Base-by-base conservation (phyloP, 805 yeast species). In the Osmozyma mogii region DNA sequence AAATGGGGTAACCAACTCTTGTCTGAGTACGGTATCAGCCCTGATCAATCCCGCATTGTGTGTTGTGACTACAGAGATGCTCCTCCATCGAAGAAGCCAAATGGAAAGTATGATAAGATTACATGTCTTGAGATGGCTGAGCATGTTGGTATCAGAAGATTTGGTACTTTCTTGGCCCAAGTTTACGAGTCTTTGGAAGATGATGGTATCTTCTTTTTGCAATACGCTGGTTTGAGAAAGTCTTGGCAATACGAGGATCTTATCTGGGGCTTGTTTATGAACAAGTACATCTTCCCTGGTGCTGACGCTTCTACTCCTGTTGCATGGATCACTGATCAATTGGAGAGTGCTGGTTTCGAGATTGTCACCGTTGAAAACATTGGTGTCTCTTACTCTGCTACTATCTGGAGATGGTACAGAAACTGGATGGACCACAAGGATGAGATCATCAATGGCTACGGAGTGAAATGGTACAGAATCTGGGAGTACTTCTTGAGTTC, bases 271-370 rank as follows among this genome's bases (percentile, higher is more conserved):
- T 68, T 87, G 54, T 85, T 85, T 61, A 87, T 85, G 95, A 85
- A 87, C 75, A 85, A 84, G 68, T 85, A 84, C 61, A 80, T 85
- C 54, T 85, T 85, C 84, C 95, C 96, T 25, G 96, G 96, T 61
- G 95, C 95, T 30, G 96, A 85, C 63, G 95, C 95, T 27, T 84
- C 94, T 5, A 87, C 96, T 34, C 96, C 96, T 22, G 71, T 87
- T 45, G 84, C 84, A 36, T 87, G 83, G 50, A 89, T 84, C 40
- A 67, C 78, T 37, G 72, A 80, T 39, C 65, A 72, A 38, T 72
- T 85, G 52, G 96, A 85, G 65, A 78, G 75, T 22, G 75, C 80
- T 35, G 95, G 95, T 3, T 85, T 85, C 52, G 96, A 85, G 65
- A 74, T 84, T 44, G 87, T 78, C 30, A 67, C 80, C 24, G 61